A percentile compares a stretch with the other conserved stretches of the same genome.
Conservation (phyloP, 306 rosid genomes). For the Vigna hirtella region DNA sequence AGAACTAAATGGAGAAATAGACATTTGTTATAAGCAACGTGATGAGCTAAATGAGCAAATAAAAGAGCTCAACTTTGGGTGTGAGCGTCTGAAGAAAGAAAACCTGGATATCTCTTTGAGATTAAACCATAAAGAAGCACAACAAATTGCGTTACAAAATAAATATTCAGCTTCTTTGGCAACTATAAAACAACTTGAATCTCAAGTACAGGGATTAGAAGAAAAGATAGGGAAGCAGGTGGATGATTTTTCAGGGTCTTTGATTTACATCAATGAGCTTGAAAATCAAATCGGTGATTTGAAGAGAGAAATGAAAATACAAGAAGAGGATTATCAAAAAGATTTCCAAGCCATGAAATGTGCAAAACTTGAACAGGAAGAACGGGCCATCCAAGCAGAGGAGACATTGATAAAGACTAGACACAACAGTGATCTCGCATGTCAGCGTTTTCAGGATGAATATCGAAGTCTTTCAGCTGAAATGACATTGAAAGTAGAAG, state of each 20-base stretch:
- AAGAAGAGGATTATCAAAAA: slow-evolving; percentile 63
- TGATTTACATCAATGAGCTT: slow-evolving; percentile 75
- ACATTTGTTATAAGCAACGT: slow-evolving; percentile 53
- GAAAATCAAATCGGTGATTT: slow-evolving; percentile 60
- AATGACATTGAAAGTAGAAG: slow-evolving; percentile 75
- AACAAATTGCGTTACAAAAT: slow-evolving; percentile 55
- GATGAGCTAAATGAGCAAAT: slow-evolving; percentile 67
- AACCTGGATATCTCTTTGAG: slow-evolving; percentile 65
- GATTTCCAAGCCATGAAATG: slow-evolving; percentile 58
- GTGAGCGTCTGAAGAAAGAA: slow-evolving; percentile 75
- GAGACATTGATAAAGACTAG: slow-evolving; percentile 72
- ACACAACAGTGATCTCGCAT: slow-evolving; percentile 59
- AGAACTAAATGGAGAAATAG: slow-evolving; percentile 54
- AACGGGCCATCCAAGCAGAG: slow-evolving; percentile 72
- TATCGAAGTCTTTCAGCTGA: slow-evolving; percentile 69
- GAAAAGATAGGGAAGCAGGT: slow-evolving; percentile 71
- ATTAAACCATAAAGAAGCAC: slow-evolving; percentile 63
- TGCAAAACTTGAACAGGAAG: slow-evolving; percentile 72
- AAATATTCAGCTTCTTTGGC: slow-evolving; percentile 69
- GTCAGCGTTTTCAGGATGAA: slow-evolving; percentile 77
- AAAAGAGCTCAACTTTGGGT: slow-evolving; percentile 63
- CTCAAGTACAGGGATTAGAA: slow-evolving; percentile 73
- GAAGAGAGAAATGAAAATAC: slow-evolving; percentile 69
- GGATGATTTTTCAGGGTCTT: slow-evolving; percentile 65
- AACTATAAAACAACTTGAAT: slow-evolving; percentile 74